Percentiles rank a stretch among this genome's conserved stretches.
These are phyloP conservation scores for Acmispon strigosus DNA, from an alignment of 306 rosid species.

Conservation along the genomic window DNA sequence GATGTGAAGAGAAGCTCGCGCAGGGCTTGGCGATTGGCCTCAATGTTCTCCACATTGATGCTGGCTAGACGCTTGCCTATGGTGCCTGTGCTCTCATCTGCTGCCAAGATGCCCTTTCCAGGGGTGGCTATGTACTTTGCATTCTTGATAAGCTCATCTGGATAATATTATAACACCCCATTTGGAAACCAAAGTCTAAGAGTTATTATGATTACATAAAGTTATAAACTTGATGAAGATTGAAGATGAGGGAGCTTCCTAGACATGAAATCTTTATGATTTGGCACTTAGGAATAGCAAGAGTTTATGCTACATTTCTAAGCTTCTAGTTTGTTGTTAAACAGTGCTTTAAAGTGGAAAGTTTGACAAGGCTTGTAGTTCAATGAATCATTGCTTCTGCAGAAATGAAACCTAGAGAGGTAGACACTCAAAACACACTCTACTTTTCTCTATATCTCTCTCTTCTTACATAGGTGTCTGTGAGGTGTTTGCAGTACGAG, in stretches of 20 bases:
- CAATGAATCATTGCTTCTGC: not conserved
- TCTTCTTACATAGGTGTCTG: too few species aligned
- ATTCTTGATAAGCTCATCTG: constrained; percentile 79
- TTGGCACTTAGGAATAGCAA: not conserved
- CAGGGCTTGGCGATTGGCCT: constrained; percentile 81
- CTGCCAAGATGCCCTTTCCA: constrained; percentile 87
- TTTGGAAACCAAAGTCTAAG: not conserved
- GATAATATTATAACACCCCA: not conserved
- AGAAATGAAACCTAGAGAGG: too few species aligned
- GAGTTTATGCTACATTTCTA: constrained; percentile 2
- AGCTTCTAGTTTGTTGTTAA: not conserved
- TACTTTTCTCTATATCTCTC: too few species aligned
- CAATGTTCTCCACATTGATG: constrained; percentile 81
- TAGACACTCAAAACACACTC: too few species aligned
- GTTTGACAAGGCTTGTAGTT: not conserved
- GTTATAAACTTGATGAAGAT: not conserved
- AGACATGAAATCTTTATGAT: not conserved
- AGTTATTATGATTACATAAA: not conserved
- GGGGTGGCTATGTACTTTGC: constrained; percentile 85
- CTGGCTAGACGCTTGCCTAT: constrained; percentile 83
- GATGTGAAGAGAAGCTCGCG: constrained; percentile 85
- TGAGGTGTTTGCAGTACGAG: too few species aligned
- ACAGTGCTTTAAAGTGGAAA: not conserved
- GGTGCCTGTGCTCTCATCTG: constrained; percentile 94
- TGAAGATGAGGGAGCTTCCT: not conserved